These are phyloP conservation scores for Termitomyces sp. DNA, from an alignment of 768 basidiomycete genomes.

Conservation along the genomic window DNA sequence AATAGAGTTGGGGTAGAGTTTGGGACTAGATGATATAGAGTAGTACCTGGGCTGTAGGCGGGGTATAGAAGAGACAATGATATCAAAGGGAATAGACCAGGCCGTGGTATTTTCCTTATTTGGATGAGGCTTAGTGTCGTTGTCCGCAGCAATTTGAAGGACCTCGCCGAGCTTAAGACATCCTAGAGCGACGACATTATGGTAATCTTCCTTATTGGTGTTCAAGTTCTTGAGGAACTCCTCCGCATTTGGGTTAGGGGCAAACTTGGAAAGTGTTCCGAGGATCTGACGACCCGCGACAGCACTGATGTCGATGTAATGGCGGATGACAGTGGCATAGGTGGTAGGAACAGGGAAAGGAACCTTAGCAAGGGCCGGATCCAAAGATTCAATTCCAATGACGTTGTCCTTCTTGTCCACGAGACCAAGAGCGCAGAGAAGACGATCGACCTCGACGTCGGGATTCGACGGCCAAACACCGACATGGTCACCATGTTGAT, in stretches of 20 bases:
- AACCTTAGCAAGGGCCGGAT: constrained; percentile 96
- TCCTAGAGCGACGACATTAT: constrained; percentile 65
- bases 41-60: constrained; percentile 97
- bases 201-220: constrained; percentile 84
- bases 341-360: constrained; percentile 98
- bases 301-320: constrained; percentile 96
- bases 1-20: constrained; percentile 81
- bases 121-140: constrained; percentile 54
- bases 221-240: constrained; percentile 70
- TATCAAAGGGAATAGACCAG: constrained; percentile 95
- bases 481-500: constrained; percentile 97
- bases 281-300: constrained; percentile 93
- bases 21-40: constrained; percentile 97
- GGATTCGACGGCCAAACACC: constrained; percentile 97
- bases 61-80: constrained; percentile 88
- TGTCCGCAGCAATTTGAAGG: constrained; percentile 84
- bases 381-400: constrained; percentile 93
- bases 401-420: constrained; percentile 74
- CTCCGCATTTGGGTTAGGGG: constrained; percentile 75
- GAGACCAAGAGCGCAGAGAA: constrained; percentile 83
- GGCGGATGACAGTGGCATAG: constrained; percentile 86
- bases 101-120: constrained; percentile 69
- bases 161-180: constrained; percentile 93
- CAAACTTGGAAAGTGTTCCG: constrained; percentile 80
- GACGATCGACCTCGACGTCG: constrained; percentile 84